Evolutionary conservation across 495 filamentous ascomycete genomes (phyloP).

Genomic region (Cenococcum geophilum): DNA sequence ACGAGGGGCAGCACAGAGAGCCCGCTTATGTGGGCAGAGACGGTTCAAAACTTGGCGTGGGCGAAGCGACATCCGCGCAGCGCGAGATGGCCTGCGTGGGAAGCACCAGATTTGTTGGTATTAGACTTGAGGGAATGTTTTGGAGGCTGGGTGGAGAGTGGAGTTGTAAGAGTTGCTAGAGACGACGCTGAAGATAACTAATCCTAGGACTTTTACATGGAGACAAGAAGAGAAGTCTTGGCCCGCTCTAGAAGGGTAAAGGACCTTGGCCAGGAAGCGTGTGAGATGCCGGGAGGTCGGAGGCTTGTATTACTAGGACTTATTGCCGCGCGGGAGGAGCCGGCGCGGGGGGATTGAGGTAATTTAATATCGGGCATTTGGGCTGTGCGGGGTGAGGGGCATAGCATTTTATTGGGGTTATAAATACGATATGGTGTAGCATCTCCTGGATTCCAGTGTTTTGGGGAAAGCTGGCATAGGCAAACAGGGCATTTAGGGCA

Average conservation of each 20-base stretch:
- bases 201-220: no score
- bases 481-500: no score
- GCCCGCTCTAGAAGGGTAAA: neutral
- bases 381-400: neutral
- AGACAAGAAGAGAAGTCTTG: no score
- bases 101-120: constrained; percentile 35
- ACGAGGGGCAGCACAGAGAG: constrained; percentile 9
- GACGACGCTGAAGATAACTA: neutral
- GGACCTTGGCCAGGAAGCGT: neutral
- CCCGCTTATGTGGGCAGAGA: constrained; percentile 34
- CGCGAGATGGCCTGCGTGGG: constrained; percentile 35
- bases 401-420: neutral
- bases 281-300: neutral
- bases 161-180: neutral
- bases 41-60: constrained; percentile 32
- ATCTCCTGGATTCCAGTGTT: no score
- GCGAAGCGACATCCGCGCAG: constrained; percentile 32
- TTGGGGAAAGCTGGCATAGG: no score
- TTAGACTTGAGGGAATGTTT: constrained; percentile 37
- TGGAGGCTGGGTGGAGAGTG: constrained; percentile 14
- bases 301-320: neutral
- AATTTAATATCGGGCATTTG: constrained; percentile 1
- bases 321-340: neutral
- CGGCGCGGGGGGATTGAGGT: neutral
- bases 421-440: neutral